Conservation (phyloP, 208 protist genomes). For the Naegleria fowleri region DNA sequence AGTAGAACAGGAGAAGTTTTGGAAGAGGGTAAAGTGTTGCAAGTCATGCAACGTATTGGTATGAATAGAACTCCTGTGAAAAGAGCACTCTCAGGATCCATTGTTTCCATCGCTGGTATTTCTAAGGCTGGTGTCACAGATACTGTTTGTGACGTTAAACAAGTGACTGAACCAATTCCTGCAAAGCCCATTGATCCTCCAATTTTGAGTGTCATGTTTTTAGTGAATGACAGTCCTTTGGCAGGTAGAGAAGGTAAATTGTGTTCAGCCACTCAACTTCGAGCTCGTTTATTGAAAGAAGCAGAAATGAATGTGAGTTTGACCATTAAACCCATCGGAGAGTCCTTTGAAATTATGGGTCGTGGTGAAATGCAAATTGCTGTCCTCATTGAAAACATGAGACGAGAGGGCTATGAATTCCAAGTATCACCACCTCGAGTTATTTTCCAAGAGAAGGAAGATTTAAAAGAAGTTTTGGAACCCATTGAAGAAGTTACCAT, state of each 20-base stretch:
- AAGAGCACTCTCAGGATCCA: slow-evolving; percentile 49
- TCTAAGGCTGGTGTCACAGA: slow-evolving; percentile 47
- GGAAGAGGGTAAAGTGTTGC: slow-evolving; percentile 16
- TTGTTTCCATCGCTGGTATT: slow-evolving; percentile 56
- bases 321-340: slow-evolving; percentile 54
- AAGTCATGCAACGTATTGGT: slow-evolving; percentile 28
- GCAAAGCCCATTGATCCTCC: slow-evolving; percentile 82
- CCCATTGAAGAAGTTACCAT: slow-evolving; percentile 63
- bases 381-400: slow-evolving; percentile 94
- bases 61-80: slow-evolving; percentile 40
- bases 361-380: slow-evolving; percentile 92
- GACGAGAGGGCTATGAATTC: slow-evolving; percentile 92
- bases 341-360: slow-evolving; percentile 74
- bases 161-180: slow-evolving; percentile 39
- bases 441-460: slow-evolving; percentile 57
- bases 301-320: slow-evolving; percentile 85
- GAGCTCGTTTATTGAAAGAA: slow-evolving; percentile 74
- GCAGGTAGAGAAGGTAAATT: slow-evolving; percentile 70
- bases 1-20: not conserved
- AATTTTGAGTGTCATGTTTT: slow-evolving; percentile 79
- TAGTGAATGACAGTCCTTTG: slow-evolving; percentile 76
- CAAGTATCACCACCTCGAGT: slow-evolving; percentile 82
- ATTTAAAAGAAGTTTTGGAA: too few relatives aligned
- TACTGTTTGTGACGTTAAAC: slow-evolving; percentile 37
- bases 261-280: slow-evolving; percentile 66